Evolutionary conservation across 176 grass and related monocot species (phyloP), one percentile per base, ranked within the genome.

Genomic region (Bothriochloa decipiens): DNA sequence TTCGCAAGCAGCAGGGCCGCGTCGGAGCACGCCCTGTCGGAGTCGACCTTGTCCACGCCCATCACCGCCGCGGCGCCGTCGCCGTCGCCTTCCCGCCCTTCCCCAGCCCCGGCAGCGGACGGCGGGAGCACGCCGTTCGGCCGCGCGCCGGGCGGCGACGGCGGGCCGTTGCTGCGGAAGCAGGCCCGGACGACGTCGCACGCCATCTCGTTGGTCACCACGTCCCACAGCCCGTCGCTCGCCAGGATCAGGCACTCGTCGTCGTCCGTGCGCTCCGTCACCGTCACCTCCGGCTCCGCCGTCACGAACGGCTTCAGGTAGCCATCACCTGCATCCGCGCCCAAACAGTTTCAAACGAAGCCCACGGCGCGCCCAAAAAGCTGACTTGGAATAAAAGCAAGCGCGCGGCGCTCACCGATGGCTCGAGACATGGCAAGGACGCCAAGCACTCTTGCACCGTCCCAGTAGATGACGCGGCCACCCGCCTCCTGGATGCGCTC

Each of bases 351-450:
- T 18, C 60, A 79, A 39, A 55, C 4, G 23, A 12, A 70, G 64
- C 33, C 33, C 33, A 45, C 37, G 43, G 50, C 20, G 1, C 3
- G 6, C 60, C 29, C n/a, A 65, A 8, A 47, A 42, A 27, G 23
- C 13, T n/a, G 23, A 20, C 1, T 64, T 71, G 6, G 8, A 76
- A 75, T 11, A 39, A 22, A 73, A 53, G 13, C 15, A 28, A 28
- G 39, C 22, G 70, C 46, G 13, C 26, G 66, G 26, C 4, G 76
- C 85, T 87, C 52, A 92, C 93, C 93, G 0, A 96, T 91, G 42
- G 91, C 91, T 45, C 93, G 90, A 20, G 93, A 96, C 87, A 89
- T 96, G 76, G 93, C 88, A 9, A 96, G 88, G 53, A 96, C 87
- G 57, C 93, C 93, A 14, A 92, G 87, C 36, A 96, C 93, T 68